Percentiles rank a stretch among this genome's conserved stretches.
Conservation (phyloP, 495 filamentous ascomycete species). For the Penicillium silybi region DNA sequence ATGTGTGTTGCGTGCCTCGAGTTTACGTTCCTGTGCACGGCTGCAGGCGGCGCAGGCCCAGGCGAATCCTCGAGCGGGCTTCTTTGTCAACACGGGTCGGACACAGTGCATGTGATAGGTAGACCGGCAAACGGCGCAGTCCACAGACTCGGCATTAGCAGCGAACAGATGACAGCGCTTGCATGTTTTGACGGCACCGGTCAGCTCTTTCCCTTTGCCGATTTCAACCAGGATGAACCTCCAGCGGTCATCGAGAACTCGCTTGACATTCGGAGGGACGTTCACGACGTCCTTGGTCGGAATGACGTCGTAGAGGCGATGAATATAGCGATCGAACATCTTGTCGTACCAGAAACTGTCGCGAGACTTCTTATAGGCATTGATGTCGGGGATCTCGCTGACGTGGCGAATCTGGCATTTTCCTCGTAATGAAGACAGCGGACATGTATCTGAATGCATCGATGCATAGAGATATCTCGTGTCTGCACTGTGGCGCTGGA, state of each 20-base stretch:
- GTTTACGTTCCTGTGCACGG: constrained; percentile 84
- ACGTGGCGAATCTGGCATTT: constrained; percentile 87
- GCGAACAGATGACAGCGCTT: constrained; percentile 87
- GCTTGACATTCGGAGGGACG: constrained; percentile 89
- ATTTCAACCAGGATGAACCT: constrained; percentile 91
- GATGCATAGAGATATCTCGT: constrained; percentile 86
- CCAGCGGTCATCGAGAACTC: constrained; percentile 92
- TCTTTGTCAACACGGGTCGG: constrained; percentile 85
- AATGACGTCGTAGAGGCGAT: constrained; percentile 95
- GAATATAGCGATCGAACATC: constrained; percentile 96
- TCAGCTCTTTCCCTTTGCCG: constrained; percentile 87
- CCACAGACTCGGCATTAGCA: constrained; percentile 92
- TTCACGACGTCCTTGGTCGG: constrained; percentile 92
- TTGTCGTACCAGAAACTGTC: constrained; percentile 97
- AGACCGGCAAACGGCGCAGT: constrained; percentile 89
- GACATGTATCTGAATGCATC: constrained; percentile 97
- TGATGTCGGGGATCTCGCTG: constrained; percentile 77
- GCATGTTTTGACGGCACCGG: constrained; percentile 93
- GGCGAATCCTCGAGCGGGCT: constrained; percentile 94
- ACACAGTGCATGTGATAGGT: constrained; percentile 99
- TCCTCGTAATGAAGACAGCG: constrained; percentile 84
- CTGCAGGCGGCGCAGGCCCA: constrained; percentile 98
- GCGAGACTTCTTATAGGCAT: constrained; percentile 74
- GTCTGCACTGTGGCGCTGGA: constrained; percentile 85
- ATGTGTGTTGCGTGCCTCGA: constrained; percentile 87